Evolutionary conservation across 2,329 filamentous ascomycete genomes (phyloP), one percentile per base, ranked within the genome.

Genomic region (Dryadomyces quercivorus): DNA sequence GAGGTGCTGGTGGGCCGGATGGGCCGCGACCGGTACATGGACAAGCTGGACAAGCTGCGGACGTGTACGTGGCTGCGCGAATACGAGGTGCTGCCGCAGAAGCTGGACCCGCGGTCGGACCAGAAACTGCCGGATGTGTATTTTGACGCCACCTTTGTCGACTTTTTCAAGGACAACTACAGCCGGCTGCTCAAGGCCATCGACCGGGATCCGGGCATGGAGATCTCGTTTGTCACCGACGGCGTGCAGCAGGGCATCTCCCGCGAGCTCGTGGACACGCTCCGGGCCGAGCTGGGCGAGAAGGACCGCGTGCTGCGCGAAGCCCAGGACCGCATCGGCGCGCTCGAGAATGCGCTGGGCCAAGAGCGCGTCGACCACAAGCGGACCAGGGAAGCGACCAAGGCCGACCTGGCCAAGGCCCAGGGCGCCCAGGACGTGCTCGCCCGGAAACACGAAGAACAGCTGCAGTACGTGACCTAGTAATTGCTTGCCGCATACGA

Each of bases 91-190:
- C 74, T 86, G 10, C 82, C 87, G 2, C 88, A 90, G 62, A 86
- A 80, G 58, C 70, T 82, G 8, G 76, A 77, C 59, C 70, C 71
- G 5, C 66, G 64, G 59, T 72, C 62, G 50, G 78, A 68, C 62
- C 73, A 54, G 73, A 67, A 79, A 69, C 61, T 91, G 8, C 86
- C 90, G 1, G 84, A 91, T 51, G 86, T 95, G 1, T 94, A 82
- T 65, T 93, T 97, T 59, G 90, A 95, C 61, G 77, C 81, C 49
- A 80, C 80, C 0, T 97, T 96, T 67, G 83, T 98, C 54, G 88
- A 96, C 57, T 95, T 97, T 63, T 81, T 96, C 63, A 96, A 96
- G 64, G 91, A 97, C 63, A 95, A 95, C 65, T 97, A 94, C 65
- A 92, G 87, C 63, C 85, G 91, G 9, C 72, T 96, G 56, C 73